A percentile compares a stretch with the other conserved stretches of the same genome.
phyloP scores from a whole-genome alignment of 495 filamentous ascomycete genomes.

The Margaritispora aquatica region DNA sequence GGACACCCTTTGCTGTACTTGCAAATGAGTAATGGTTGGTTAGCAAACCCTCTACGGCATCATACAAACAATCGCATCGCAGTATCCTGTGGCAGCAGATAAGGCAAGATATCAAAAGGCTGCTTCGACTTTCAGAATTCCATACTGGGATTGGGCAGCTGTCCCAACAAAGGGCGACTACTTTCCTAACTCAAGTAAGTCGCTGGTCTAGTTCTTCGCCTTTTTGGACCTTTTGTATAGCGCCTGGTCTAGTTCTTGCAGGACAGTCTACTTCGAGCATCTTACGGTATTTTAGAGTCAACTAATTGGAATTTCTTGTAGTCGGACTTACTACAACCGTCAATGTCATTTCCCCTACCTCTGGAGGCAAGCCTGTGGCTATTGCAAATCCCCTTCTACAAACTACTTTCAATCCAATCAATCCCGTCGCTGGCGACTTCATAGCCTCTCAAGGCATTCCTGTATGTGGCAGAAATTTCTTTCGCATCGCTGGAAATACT shows the following conservation, averaged over 20 bases:
- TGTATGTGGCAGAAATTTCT: constrained; percentile 14
- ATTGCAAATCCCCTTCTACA: constrained; percentile 59
- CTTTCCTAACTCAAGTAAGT: constrained; percentile 37
- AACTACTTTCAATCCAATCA: constrained; percentile 53
- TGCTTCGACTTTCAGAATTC: constrained; percentile 49
- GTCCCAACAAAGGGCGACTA: constrained; percentile 7
- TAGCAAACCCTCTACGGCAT: constrained; percentile 53
- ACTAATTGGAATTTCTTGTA: too few relatives aligned
- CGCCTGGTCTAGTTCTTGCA: too few relatives aligned
- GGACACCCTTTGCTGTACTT: neutral
- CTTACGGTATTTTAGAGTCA: too few relatives aligned
- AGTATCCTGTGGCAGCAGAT: constrained; percentile 37
- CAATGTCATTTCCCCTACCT: constrained; percentile 40
- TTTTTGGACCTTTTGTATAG: too few relatives aligned
- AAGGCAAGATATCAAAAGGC: constrained; percentile 40
- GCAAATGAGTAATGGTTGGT: neutral
- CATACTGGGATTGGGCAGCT: constrained; percentile 65
- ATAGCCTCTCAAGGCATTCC: neutral
- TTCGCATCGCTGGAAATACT: constrained; percentile 19
- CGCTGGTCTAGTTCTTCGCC: too few relatives aligned
- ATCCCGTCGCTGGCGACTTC: constrained; percentile 20
- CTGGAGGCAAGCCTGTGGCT: constrained; percentile 39
- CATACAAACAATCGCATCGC: constrained; percentile 41
- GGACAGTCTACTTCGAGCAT: too few relatives aligned
- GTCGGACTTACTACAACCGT: constrained; percentile 27